Percentiles rank a stretch among this genome's conserved stretches.
phyloP scores from a whole-genome alignment of 2,329 filamentous ascomycete species.

The Pseudodiploospora longispora region DNA sequence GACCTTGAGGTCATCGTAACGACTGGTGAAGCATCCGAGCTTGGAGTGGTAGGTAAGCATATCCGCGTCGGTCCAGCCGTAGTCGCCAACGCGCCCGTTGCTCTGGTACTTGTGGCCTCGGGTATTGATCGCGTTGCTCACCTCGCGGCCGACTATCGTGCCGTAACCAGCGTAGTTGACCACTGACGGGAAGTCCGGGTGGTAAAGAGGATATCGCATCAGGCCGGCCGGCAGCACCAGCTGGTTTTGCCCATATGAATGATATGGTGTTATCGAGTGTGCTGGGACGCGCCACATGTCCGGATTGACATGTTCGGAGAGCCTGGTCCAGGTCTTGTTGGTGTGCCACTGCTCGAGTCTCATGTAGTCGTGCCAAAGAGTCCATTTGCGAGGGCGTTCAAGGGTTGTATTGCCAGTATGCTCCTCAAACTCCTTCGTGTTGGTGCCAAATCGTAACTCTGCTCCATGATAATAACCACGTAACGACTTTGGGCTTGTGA shows the following conservation, averaged over 20 bases:
- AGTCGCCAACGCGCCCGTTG: constrained; percentile 54
- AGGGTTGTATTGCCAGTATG: no score
- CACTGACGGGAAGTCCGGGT: constrained; percentile 4
- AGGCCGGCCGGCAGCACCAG: constrained; percentile 10
- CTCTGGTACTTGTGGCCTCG: constrained; percentile 16
- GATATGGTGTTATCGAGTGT: no score
- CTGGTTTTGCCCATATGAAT: constrained; percentile 8
- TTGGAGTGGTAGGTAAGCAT: neutral
- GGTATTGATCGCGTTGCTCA: constrained; percentile 10
- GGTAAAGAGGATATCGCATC: constrained; percentile 8
- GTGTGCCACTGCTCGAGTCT: no score
- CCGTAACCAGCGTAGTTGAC: constrained; percentile 11
- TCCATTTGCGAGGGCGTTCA: no score
- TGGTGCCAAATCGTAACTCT: no score
- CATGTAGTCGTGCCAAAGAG: no score
- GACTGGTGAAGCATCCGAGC: constrained; percentile 6
- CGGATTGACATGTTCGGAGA: no score
- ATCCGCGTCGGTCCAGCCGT: constrained; percentile 20
- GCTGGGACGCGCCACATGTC: no score
- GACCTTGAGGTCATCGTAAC: neutral
- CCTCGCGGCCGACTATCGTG: constrained; percentile 6
- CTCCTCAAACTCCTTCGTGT: no score
- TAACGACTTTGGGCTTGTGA: no score
- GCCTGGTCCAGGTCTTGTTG: no score
- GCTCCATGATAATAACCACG: no score